Evolutionary conservation across 257 asterid genomes (phyloP).

Genomic region (Schizonepeta tenuifolia): DNA sequence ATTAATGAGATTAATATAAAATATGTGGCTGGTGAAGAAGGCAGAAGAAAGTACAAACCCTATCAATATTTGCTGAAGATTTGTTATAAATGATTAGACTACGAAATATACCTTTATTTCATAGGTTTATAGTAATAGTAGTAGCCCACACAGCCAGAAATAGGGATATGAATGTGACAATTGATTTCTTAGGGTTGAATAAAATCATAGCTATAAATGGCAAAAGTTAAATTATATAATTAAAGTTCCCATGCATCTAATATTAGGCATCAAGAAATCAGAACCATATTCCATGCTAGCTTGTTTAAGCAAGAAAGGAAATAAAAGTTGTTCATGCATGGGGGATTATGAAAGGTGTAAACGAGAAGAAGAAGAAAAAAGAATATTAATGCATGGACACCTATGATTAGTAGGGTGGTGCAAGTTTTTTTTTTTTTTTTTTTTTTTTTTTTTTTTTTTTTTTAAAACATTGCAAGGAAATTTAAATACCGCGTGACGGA

Average conservation of each 20-base stretch:
- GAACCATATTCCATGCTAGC: conserved; percentile 38
- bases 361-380: neutral
- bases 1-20: neutral
- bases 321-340: conserved; percentile 39
- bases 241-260: conserved; percentile 41
- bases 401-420: conserved; percentile 22
- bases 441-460: too few relatives aligned
- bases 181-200: conserved; percentile 32
- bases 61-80: conserved; percentile 14
- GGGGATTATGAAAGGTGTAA: conserved; percentile 19
- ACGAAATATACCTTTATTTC: neutral
- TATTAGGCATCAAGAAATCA: conserved; percentile 36
- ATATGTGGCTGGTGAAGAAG: conserved; percentile 5
- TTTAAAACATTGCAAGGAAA: too few relatives aligned
- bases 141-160: conserved; percentile 41
- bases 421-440: too few relatives aligned
- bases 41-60: neutral
- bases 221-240: conserved; percentile 19
- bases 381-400: conserved; percentile 40
- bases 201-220: conserved; percentile 37
- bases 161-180: conserved; percentile 41
- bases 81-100: conserved; percentile 31
- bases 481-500: too few relatives aligned
- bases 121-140: conserved; percentile 42
- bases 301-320: conserved; percentile 40